Conservation (phyloP, 1,139 yeast species). For the Saccharomyces hybrid region DNA sequence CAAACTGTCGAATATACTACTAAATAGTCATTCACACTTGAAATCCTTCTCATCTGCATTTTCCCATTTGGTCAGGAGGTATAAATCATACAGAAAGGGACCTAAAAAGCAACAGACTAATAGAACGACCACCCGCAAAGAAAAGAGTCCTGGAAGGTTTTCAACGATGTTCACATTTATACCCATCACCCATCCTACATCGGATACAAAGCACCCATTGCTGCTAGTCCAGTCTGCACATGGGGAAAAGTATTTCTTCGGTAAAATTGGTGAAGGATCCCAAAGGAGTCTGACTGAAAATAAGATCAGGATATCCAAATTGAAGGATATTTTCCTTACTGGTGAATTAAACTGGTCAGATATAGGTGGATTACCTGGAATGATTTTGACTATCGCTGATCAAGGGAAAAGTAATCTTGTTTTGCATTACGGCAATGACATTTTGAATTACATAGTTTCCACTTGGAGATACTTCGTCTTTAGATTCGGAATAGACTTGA, state of each 20-base stretch:
- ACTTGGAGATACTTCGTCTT: conserved; percentile 90
- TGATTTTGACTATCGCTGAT: conserved; percentile 77
- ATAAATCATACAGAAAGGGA: neutral
- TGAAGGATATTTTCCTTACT: conserved; percentile 63
- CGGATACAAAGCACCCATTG: conserved; percentile 55
- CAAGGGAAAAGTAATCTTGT: conserved; percentile 51
- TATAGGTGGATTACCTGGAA: conserved; percentile 85
- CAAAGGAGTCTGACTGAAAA: conserved; percentile 62
- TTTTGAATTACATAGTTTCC: conserved; percentile 50
- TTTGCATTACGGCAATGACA: conserved; percentile 40
- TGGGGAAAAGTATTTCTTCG: conserved; percentile 59
- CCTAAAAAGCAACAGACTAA: neutral
- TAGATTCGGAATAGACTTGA: conserved; percentile 61
- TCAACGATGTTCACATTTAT: conserved; percentile 32
- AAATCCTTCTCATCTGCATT: neutral
- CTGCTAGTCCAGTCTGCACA: conserved; percentile 43
- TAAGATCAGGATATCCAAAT: conserved; percentile 44
- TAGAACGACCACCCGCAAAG: neutral
- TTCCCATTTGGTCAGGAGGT: neutral
- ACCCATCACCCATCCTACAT: conserved; percentile 47
- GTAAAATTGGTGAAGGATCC: conserved; percentile 78
- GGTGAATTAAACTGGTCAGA: conserved; percentile 69
- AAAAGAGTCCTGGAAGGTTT: conserved; percentile 2
- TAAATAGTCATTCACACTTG: neutral
- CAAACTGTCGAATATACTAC: neutral